Evolutionary conservation across 139 green algal genomes (phyloP), one percentile per base, ranked within the genome.

Genomic region (Micractinium sp.): DNA sequence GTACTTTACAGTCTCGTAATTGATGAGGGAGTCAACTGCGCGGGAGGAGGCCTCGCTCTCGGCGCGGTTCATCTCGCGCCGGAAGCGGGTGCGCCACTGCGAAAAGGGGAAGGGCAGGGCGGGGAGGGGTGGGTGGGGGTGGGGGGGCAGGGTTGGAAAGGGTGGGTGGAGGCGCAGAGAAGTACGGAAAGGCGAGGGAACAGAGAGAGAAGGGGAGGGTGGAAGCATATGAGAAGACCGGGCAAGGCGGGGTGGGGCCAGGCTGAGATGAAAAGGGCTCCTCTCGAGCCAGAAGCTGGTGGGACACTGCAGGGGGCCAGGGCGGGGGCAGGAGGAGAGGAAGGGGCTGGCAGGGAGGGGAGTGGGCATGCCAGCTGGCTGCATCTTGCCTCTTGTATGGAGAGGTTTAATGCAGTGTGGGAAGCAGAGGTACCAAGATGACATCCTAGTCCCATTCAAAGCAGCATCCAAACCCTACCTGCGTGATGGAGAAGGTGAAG

Each of bases 1-100:
- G 92, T 98, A 97, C 92, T 98, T 98, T 76, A 99, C 95, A 0
- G 96, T 97, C 91, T 99, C 98, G 91, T 99, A 99, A 92, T 99
- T 99, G 90, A 99, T 97, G 1, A 99, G 93, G 0, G 95, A 97
- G 93, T 99, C 98, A 7, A 98, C 93, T 22, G 93, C 94, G 2
- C 94, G 92, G 22, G 92, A 93, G 83, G 91, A 91, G n/a, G 93
- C 96, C 79, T 95, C 88, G 38, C 82, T 90, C 91, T 98, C 96
- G 0, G 96, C 95, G 63, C 93, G 91, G 93, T 99, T 99, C 96
- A 98, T 98, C 18, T 95, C 82, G 53, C 93, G 92, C 56, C 98
- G 91, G 91, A 99, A 99, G 71, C 94, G 82, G 0, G 95, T 98
- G 41, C 97, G 93, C 97, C 97, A 99, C 89, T 93, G 90, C 92